These are phyloP conservation scores for Chimonanthus praecox DNA, from an alignment of 164 flowering plant species.

Conservation along the genomic window DNA sequence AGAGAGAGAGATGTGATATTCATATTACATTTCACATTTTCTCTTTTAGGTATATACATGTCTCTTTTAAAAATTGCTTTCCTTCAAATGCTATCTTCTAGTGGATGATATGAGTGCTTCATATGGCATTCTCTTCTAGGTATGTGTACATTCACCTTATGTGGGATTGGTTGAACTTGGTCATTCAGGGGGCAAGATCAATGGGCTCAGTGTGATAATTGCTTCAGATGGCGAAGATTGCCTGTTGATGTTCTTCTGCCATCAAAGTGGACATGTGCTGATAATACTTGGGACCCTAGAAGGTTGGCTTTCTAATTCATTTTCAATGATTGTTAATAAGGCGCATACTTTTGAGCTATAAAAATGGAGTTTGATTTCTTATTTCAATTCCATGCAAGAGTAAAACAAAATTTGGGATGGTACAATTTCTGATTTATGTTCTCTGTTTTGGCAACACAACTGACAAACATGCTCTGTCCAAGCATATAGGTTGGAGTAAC, in stretches of 20 bases:
- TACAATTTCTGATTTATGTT: no score
- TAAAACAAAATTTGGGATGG: no score
- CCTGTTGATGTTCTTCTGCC: conserved; percentile 75
- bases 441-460: no score
- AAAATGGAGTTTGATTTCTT: neutral
- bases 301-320: conserved; percentile 37
- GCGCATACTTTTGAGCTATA: neutral
- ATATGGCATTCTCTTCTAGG: neutral
- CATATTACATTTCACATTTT: no score
- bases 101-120: neutral
- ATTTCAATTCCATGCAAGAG: no score
- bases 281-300: conserved; percentile 70
- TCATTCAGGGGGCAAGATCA: conserved; percentile 70
- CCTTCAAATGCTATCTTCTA: neutral
- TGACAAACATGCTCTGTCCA: no score
- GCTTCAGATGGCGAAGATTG: conserved; percentile 85
- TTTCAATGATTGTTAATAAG: neutral
- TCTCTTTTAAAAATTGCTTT: neutral
- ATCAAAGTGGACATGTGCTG: conserved; percentile 80
- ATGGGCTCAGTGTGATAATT: conserved; percentile 94
- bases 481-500: no score
- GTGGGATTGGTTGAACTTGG: conserved; percentile 4
- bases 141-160: conserved; percentile 5
- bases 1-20: no score
- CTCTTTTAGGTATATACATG: neutral